Evolutionary conservation across 208 protist genomes (phyloP).

Genomic region (Leishmania amazonensis): DNA sequence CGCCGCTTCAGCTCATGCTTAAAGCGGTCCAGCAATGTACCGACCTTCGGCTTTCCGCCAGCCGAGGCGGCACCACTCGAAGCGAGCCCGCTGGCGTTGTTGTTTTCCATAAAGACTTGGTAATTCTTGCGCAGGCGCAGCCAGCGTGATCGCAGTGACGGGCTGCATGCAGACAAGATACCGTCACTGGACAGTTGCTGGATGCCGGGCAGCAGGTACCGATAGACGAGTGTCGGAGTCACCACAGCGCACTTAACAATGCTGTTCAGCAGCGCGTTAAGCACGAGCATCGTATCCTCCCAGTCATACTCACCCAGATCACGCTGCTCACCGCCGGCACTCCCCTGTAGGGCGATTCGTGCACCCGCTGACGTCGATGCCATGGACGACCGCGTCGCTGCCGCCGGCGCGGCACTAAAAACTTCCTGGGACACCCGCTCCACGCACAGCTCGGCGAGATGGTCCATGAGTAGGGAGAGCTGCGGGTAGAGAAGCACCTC

Average conservation of each 20-base stretch:
- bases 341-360: neutral
- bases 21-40: conserved; percentile 52
- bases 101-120: conserved; percentile 44
- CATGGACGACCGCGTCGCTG: neutral
- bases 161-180: conserved; percentile 26
- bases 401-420: neutral
- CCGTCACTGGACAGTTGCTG: conserved; percentile 37
- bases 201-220: conserved; percentile 59
- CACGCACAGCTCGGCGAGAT: conserved; percentile 39
- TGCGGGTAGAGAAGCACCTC: conserved; percentile 67
- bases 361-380: neutral
- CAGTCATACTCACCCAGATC: conserved; percentile 22
- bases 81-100: conserved; percentile 31
- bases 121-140: conserved; percentile 48
- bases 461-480: conserved; percentile 54
- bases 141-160: conserved; percentile 49
- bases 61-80: conserved; percentile 1
- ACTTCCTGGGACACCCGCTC: conserved; percentile 22
- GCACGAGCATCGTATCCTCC: conserved; percentile 48
- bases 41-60: conserved; percentile 17
- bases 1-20: conserved; percentile 63
- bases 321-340: neutral
- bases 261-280: conserved; percentile 41
- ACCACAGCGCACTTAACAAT: conserved; percentile 72
- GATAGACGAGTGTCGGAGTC: conserved; percentile 55